A percentile compares a stretch with the other conserved stretches of the same genome.
These are phyloP conservation scores for Annona cherimola DNA, from an alignment of 164 flowering plant species.

Conservation along the genomic window DNA sequence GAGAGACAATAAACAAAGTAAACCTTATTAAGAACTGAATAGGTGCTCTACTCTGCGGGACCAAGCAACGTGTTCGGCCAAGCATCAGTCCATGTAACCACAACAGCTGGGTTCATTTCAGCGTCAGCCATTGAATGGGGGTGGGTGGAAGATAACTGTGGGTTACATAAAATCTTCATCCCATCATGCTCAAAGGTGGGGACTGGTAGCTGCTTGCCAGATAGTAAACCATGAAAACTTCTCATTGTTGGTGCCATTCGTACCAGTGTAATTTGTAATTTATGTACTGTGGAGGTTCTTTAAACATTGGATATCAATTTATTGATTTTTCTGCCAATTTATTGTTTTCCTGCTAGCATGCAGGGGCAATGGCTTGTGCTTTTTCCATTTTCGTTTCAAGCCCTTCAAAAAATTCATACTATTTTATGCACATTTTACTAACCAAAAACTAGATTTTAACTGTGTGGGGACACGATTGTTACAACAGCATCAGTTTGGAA, in stretches of 20 bases:
- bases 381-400: neutral
- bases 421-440: conserved; percentile 2
- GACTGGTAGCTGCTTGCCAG: conserved; percentile 30
- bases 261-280: conserved; percentile 45
- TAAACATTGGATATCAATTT: conserved; percentile 51
- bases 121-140: conserved; percentile 21
- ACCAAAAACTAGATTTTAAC: conserved; percentile 4
- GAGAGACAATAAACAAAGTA: conserved; percentile 88
- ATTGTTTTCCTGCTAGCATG: conserved; percentile 8
- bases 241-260: conserved; percentile 47
- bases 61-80: conserved; percentile 26
- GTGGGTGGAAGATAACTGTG: conserved; percentile 29
- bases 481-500: conserved; percentile 8
- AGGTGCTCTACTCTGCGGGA: conserved; percentile 14
- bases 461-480: neutral
- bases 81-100: conserved; percentile 20
- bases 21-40: conserved; percentile 51
- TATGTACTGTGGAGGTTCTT: conserved; percentile 56
- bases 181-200: conserved; percentile 21
- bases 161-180: conserved; percentile 27
- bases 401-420: conserved; percentile 1
- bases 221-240: conserved; percentile 31
- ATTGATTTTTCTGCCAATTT: conserved; percentile 45
- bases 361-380: neutral
- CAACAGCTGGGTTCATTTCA: conserved; percentile 20